Evolutionary conservation across 306 rosid genomes (phyloP), one percentile per base, ranked within the genome.

Genomic region (Cucumis melo): DNA sequence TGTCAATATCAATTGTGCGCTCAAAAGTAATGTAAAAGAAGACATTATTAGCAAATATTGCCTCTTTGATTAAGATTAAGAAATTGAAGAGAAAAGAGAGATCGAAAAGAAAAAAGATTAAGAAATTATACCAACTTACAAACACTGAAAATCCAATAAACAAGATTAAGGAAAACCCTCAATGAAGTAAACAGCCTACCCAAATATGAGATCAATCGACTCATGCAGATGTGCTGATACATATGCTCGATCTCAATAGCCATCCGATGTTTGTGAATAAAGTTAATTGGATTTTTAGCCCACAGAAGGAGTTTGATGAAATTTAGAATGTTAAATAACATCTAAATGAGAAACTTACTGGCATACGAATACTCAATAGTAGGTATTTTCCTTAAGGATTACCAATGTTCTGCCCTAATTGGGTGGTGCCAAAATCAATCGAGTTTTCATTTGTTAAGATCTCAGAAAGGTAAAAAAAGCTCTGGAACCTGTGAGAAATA

Each of bases 171-270:
- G 32, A 62, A 62, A 48, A 34, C 29, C 51, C 17, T 63, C 39
- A 50, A 4, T 24, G 19, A 6, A 11, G 74, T 13, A 64, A 77
- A 32, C 53, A 75, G 70, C 88, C 68, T 87, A 94, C 99, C 99
- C 99, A 61, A 92, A 94, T 74, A 94, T 84, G 78, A 94, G 97
- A 89, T 94, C 99, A 80, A 94, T 89, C 99, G 97, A 94, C 82
- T 94, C 99, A 84, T 94, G 97, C 86, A 94, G 86, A 84, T 92
- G 93, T 61, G 90, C 89, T 84, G 99, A 94, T 75, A 83, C 97
- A 54, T n/a, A n/a, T 89, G 88, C 78, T 94, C 97, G 11, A 96
- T 94, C 87, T 94, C 99, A 55, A 94, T 96, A 87, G 99, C 99
- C 93, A 84, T 88, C 81, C 84, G 88, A 84, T 94, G 99, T 89